Evolutionary conservation across 371 early-diverging fungal genomes (phyloP).

Genomic region (Nematocida sp.): DNA sequence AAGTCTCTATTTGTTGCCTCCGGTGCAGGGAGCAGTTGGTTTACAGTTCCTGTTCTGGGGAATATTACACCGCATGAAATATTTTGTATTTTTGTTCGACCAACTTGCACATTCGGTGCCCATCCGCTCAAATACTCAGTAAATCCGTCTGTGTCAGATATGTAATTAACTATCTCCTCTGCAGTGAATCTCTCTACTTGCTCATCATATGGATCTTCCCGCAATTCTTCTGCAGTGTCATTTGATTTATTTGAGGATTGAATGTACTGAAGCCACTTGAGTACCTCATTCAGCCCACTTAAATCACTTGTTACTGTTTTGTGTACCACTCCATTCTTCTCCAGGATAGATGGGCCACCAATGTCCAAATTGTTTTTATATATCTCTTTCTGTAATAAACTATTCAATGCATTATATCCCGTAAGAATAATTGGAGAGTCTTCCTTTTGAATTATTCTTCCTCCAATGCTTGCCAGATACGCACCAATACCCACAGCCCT

Average conservation of each 20-base stretch:
- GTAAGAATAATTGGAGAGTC: constrained; percentile 94
- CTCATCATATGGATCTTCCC: background rate
- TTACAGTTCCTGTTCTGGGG: constrained; percentile 90
- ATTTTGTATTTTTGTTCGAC: constrained; percentile 74
- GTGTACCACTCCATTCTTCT: constrained; percentile 92
- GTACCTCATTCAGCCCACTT: constrained; percentile 81
- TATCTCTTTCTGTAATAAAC: constrained; percentile 90
- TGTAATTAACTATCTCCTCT: constrained; percentile 75
- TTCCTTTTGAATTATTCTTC: constrained; percentile 89
- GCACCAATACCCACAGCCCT: constrained; percentile 96
- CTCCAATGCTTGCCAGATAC: constrained; percentile 92
- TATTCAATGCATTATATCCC: constrained; percentile 92
- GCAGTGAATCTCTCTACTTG: constrained; percentile 32
- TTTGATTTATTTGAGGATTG: background rate
- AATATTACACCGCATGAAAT: constrained; percentile 90
- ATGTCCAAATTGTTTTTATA: constrained; percentile 93
- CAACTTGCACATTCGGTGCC: constrained; percentile 79
- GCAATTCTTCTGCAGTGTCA: background rate
- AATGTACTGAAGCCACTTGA: constrained; percentile 77
- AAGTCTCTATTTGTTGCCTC: background rate
- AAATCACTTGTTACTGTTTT: constrained; percentile 86
- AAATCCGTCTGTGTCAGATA: constrained; percentile 84
- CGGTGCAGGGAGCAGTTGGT: constrained; percentile 74
- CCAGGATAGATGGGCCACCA: constrained; percentile 96
- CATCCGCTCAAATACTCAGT: constrained; percentile 76